A percentile compares a stretch with the other conserved stretches of the same genome.
phyloP scores from a whole-genome alignment of 2,329 filamentous ascomycete species.

The Colletotrichum incanum region DNA sequence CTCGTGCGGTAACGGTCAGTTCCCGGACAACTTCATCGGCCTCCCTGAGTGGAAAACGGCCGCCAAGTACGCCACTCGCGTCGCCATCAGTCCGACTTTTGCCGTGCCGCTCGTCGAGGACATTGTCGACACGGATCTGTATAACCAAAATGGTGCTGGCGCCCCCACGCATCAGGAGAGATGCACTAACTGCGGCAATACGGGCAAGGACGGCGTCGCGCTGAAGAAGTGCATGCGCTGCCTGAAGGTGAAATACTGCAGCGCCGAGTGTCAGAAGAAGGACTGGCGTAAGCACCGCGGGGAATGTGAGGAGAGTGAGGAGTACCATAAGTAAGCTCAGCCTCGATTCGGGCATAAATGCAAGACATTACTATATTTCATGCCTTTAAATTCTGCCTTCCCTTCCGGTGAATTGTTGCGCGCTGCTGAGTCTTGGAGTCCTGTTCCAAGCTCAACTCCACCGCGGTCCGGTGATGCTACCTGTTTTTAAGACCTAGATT shows the following conservation, averaged over 20 bases:
- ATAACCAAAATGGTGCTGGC: not conserved
- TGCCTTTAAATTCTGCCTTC: not conserved
- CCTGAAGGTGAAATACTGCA: conserved; percentile 65
- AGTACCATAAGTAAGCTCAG: conserved; percentile 3
- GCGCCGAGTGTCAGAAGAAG: conserved; percentile 65
- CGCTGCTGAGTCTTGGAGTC: not conserved
- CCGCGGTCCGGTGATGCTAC: not conserved
- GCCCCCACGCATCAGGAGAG: conserved; percentile 40
- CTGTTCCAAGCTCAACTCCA: not conserved
- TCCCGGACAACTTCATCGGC: conserved; percentile 57
- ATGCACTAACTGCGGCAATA: conserved; percentile 57
- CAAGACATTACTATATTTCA: not conserved
- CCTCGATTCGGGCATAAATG: not conserved
- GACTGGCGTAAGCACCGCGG: conserved; percentile 69
- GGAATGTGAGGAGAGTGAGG: conserved; percentile 53
- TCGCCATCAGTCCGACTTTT: conserved; percentile 72
- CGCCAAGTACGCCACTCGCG: conserved; percentile 63
- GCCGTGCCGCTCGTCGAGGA: conserved; percentile 61
- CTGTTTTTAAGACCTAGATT: not conserved
- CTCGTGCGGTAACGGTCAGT: conserved; percentile 60
- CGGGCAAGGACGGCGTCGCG: conserved; percentile 47
- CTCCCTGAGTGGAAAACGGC: conserved; percentile 62
- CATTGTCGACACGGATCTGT: conserved; percentile 48
- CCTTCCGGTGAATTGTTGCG: not conserved
- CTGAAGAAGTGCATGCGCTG: conserved; percentile 65